Percentiles rank a stretch among this genome's conserved stretches.
phyloP scores from a whole-genome alignment of 148 eudicot species.

The Camellia granthamiana region DNA sequence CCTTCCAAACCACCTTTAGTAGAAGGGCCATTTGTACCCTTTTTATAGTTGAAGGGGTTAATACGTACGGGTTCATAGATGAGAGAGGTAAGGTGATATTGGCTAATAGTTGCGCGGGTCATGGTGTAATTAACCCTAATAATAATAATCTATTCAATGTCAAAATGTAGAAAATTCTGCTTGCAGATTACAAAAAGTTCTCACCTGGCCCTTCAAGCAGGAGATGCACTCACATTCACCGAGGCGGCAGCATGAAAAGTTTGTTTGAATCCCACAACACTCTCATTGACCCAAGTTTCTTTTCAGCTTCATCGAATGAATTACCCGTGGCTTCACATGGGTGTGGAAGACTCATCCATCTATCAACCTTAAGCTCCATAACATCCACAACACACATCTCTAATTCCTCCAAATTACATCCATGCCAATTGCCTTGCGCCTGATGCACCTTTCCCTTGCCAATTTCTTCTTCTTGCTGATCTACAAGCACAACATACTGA shows the following conservation, averaged over 20 bases:
- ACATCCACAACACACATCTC: constrained; percentile 75
- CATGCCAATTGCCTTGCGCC: constrained; percentile 62
- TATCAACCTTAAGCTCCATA: constrained; percentile 43
- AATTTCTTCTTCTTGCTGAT: constrained; percentile 51
- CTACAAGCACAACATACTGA: constrained; percentile 56
- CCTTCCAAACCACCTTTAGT: no score
- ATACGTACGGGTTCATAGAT: no score
- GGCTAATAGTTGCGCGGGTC: no score
- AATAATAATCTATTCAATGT: neutral
- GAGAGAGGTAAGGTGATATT: no score
- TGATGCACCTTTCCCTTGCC: constrained; percentile 73
- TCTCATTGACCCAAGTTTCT: constrained; percentile 49
- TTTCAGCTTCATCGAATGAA: constrained; percentile 56
- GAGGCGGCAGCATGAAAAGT: constrained; percentile 34
- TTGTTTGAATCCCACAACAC: constrained; percentile 65
- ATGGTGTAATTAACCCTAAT: no score
- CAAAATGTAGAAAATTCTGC: neutral
- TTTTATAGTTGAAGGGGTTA: no score
- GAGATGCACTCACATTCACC: constrained; percentile 7
- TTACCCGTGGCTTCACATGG: constrained; percentile 48
- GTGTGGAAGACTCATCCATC: constrained; percentile 44
- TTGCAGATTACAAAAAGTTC: neutral
- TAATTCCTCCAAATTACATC: constrained; percentile 52
- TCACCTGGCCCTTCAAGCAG: constrained; percentile 14
- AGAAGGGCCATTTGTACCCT: no score